Percentiles rank a stretch among this genome's conserved stretches.
These are phyloP conservation scores for Raddia distichophylla DNA, from an alignment of 176 grass and related monocot species.

Conservation along the genomic window DNA sequence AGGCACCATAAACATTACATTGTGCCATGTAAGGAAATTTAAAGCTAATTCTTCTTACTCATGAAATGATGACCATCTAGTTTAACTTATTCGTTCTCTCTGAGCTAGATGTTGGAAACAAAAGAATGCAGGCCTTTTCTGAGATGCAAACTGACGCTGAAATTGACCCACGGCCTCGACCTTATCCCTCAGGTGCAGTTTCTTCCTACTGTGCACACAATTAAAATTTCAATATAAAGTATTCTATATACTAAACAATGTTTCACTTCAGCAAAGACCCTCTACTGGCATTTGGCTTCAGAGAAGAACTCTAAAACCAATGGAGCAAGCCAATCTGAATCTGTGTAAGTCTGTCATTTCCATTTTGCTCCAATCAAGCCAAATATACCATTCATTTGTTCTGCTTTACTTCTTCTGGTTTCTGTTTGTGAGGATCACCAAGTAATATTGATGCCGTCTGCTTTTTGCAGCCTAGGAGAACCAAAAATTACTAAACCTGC, in stretches of 20 bases:
- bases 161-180: constrained; percentile 55
- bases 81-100: constrained; percentile 38
- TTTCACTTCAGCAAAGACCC: constrained; percentile 72
- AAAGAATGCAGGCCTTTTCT: constrained; percentile 48
- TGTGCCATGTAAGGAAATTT: constrained; percentile 64
- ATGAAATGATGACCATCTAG: constrained; percentile 19
- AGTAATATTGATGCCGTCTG: constrained; percentile 35
- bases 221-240: constrained; percentile 30
- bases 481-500: constrained; percentile 57
- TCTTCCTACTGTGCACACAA: constrained; percentile 32
- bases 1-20: constrained; percentile 93
- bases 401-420: constrained; percentile 18
- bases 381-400: constrained; percentile 16
- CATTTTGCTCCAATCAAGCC: constrained; percentile 17
- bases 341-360: constrained; percentile 44
- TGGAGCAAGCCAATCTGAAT: constrained; percentile 46
- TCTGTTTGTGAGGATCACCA: neutral
- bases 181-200: constrained; percentile 68
- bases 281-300: constrained; percentile 92
- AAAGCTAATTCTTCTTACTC: constrained; percentile 22
- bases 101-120: constrained; percentile 54
- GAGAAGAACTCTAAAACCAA: constrained; percentile 63
- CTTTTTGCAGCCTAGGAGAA: constrained; percentile 63
- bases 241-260: constrained; percentile 28
- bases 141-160: constrained; percentile 57